Conservation (phyloP, 2,329 filamentous ascomycete species). For the Dactylellina parvicollis region DNA sequence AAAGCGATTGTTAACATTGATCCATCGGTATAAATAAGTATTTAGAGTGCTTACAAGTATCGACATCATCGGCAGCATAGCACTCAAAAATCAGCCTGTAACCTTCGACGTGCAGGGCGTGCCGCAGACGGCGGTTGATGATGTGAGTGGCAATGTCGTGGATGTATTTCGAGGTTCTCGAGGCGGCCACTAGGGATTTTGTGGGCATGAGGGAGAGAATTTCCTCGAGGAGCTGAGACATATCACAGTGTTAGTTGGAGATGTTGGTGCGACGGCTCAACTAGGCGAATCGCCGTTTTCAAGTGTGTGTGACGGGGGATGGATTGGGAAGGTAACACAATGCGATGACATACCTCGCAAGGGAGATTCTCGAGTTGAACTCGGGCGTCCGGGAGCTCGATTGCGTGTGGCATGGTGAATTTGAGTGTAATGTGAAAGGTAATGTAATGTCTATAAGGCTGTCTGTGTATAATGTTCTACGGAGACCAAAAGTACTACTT, state of each 20-base stretch:
- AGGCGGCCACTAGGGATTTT: slow-evolving; percentile 18
- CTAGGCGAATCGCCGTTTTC: slow-evolving; percentile 10
- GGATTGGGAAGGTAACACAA: slow-evolving; percentile 48
- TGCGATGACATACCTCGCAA: slow-evolving; percentile 38
- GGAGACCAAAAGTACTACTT: background rate
- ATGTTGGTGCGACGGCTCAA: slow-evolving; percentile 3
- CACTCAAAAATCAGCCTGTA: slow-evolving; percentile 40
- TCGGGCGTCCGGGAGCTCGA: slow-evolving; percentile 25
- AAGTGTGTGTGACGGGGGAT: background rate
- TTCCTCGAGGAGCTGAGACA: slow-evolving; percentile 36
- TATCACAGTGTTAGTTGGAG: background rate
- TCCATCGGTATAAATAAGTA: background rate
- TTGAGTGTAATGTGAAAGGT: background rate
- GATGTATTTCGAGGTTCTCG: slow-evolving; percentile 40
- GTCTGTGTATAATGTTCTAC: slow-evolving; percentile 9
- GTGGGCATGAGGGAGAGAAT: slow-evolving; percentile 49
- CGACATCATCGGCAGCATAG: slow-evolving; percentile 29
- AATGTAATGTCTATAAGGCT: background rate
- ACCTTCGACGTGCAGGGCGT: slow-evolving; percentile 25
- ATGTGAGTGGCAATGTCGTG: slow-evolving; percentile 49
- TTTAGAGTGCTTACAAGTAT: slow-evolving; percentile 1
- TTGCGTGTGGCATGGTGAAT: slow-evolving; percentile 42
- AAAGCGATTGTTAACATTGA: background rate
- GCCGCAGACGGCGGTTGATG: slow-evolving; percentile 31
- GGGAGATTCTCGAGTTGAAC: slow-evolving; percentile 35